These are phyloP conservation scores for Sphagnum magellanicum DNA, from an alignment of 228 moss, liverwort and hornwort species.

Conservation along the genomic window DNA sequence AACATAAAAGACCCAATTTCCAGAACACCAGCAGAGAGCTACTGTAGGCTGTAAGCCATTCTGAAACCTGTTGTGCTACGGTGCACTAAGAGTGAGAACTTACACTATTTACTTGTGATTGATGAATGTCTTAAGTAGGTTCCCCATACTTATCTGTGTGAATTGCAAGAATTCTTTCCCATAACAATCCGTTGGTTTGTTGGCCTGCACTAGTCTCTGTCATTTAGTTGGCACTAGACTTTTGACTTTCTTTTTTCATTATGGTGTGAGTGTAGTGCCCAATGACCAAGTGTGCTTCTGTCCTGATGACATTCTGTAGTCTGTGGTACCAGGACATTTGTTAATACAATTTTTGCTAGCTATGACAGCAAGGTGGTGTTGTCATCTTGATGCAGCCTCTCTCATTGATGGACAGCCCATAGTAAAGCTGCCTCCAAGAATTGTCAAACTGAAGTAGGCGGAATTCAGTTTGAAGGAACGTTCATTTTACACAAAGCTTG, in stretches of 20 bases:
- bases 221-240: no score
- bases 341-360: no score
- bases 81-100: constrained; percentile 78
- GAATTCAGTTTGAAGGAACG: constrained; percentile 49
- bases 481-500: constrained; percentile 32
- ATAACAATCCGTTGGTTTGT: no score
- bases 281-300: no score
- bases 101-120: neutral
- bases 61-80: constrained; percentile 66
- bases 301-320: no score
- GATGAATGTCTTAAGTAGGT: no score
- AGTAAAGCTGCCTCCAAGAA: constrained; percentile 33
- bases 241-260: no score
- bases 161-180: no score
- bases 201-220: no score
- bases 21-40: constrained; percentile 69
- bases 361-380: neutral
- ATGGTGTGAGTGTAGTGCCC: no score
- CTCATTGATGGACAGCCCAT: constrained; percentile 44
- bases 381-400: constrained; percentile 17
- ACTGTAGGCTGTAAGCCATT: constrained; percentile 67
- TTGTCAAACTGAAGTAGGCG: constrained; percentile 39
- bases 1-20: constrained; percentile 78
- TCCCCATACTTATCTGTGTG: no score
- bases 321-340: no score